Evolutionary conservation across 2,329 filamentous ascomycete species (phyloP), one percentile per base, ranked within the genome.

Genomic region (Rhytidhysteron rufulum): DNA sequence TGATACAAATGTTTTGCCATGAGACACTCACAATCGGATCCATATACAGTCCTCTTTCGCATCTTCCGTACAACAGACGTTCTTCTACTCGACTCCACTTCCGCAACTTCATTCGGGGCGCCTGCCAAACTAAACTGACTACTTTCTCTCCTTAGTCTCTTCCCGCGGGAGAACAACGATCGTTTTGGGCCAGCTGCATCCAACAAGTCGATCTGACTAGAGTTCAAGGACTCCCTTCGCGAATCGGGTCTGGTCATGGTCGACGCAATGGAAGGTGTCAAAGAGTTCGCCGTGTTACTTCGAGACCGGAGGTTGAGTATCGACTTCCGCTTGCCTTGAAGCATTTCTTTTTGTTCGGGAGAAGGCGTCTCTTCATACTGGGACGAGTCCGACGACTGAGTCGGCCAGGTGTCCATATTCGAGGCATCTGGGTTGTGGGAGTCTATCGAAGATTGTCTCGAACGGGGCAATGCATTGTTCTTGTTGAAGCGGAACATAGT

Each of bases 221-320:
- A 41, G 17, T 35, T 37, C n/a, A 51, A 20, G 16, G 56, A 47
- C n/a, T 48, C 49, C n/a, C n/a, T n/a, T n/a, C n/a, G n/a, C n/a
- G n/a, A n/a, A n/a, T 58, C 57, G 18, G 50, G 34, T 10, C 45
- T 44, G 30, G 51, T 44, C 55, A 45, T 47, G 9, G 43, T 45
- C 38, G 37, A 41, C 11, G 35, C 29, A 24, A 53, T 43, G 25
- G 56, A 57, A 10, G 33, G 8, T 7, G 54, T 48, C n/a, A 49
- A 51, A n/a, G 63, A 66, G 13, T 50, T 52, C 24, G 55, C 51
- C 6, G 64, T 67, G 18, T 66, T 66, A 32, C 63, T 66, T 37
- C 64, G 53, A 6, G 62, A 60, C 27, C 64, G 58, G 22, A 65
- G 43, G 17, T 54, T 62, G 40, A 67, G 66, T 3, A 67, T 57